Evolutionary conservation across 2,329 filamentous ascomycete species (phyloP).

Genomic region (Fusarium oligoseptatum): DNA sequence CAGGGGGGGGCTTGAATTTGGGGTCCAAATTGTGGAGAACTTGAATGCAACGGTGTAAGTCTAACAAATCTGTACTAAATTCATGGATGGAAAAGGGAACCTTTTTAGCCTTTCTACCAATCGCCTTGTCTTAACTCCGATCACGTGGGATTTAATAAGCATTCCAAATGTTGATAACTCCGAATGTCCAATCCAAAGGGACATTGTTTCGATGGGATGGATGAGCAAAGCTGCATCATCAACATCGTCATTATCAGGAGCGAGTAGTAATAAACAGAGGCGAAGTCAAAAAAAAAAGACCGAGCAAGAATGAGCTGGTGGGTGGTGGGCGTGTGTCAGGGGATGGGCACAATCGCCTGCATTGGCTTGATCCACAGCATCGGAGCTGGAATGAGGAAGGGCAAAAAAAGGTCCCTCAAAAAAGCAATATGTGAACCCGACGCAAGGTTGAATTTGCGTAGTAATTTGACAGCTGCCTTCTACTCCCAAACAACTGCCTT

Average conservation of each 20-base stretch:
- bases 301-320: not conserved
- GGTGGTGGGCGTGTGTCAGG: not conserved
- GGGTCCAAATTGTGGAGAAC: constrained; percentile 9
- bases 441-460: constrained; percentile 13
- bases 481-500: not conserved
- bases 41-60: not conserved
- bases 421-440: not conserved
- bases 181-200: not conserved
- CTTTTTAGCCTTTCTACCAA: not conserved
- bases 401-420: not conserved
- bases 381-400: constrained; percentile 29
- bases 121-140: constrained; percentile 12
- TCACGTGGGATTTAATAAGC: not conserved
- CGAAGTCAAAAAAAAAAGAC: not conserved
- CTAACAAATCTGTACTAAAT: not conserved
- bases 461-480: constrained; percentile 18
- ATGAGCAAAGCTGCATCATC: not conserved
- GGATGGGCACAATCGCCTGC: constrained; percentile 27
- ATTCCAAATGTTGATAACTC: not conserved
- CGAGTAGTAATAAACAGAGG: not conserved
- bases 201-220: constrained; percentile 5
- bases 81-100: not conserved
- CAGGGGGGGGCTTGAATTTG: constrained; percentile 9
- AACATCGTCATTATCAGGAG: not conserved
- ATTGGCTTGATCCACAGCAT: constrained; percentile 33